Evolutionary conservation across 208 protist species (phyloP).

Genomic region (Trypanosoma cruzi): DNA sequence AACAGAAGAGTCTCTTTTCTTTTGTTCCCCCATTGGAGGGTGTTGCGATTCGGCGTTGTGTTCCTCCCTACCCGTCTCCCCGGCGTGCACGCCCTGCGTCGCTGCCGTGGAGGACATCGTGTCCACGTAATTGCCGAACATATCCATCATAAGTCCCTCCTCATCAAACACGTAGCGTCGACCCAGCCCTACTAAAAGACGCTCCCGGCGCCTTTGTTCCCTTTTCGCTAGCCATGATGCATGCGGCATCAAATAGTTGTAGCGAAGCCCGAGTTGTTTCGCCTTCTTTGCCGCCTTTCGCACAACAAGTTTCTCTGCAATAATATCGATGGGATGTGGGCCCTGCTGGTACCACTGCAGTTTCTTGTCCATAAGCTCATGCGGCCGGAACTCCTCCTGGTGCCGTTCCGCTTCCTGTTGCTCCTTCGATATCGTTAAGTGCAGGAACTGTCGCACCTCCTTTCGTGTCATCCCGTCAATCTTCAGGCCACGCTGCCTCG

Average conservation of each 20-base stretch:
- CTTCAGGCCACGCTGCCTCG: constrained; percentile 62
- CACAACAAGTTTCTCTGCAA: constrained; percentile 79
- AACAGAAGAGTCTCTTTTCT: background rate
- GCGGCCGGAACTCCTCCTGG: constrained; percentile 62
- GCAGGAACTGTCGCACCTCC: constrained; percentile 70
- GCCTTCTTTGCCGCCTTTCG: constrained; percentile 84
- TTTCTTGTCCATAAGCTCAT: constrained; percentile 86
- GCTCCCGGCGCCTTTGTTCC: constrained; percentile 60
- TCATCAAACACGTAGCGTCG: constrained; percentile 75
- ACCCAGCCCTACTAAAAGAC: constrained; percentile 70
- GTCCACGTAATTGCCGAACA: constrained; percentile 44
- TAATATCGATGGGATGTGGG: constrained; percentile 84
- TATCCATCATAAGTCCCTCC: constrained; percentile 49
- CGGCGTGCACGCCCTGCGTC: background rate
- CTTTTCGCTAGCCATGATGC: constrained; percentile 86
- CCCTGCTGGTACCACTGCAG: constrained; percentile 91
- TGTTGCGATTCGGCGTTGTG: background rate
- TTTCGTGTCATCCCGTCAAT: constrained; percentile 89
- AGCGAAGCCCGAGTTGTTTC: constrained; percentile 73
- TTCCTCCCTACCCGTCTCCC: background rate
- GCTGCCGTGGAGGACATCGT: background rate
- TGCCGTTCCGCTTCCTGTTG: constrained; percentile 44
- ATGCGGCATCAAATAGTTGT: constrained; percentile 88
- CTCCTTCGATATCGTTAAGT: constrained; percentile 68
- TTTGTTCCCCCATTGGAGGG: background rate